These are phyloP conservation scores for Paramecium biaurelia DNA, from an alignment of 73 alveolate genomes.

Conservation along the genomic window DNA sequence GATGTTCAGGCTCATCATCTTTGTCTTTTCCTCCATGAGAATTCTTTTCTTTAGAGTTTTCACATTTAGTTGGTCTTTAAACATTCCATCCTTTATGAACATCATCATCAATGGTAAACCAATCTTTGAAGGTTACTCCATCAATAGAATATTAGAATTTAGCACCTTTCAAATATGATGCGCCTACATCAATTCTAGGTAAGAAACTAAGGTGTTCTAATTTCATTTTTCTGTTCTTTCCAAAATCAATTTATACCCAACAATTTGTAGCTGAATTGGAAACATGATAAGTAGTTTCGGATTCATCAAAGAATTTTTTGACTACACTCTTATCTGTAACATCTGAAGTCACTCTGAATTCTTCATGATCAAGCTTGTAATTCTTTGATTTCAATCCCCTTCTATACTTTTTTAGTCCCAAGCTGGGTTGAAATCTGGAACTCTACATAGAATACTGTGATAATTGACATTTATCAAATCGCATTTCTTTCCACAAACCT, in stretches of 20 bases:
- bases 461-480: neutral
- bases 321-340: neutral
- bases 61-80: neutral
- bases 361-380: neutral
- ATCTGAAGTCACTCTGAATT: neutral
- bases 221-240: neutral
- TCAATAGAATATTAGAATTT: constrained; percentile 49
- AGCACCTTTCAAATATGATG: constrained; percentile 44
- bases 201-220: neutral
- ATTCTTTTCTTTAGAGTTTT: neutral
- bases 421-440: constrained; percentile 14
- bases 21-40: neutral
- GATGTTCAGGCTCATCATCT: constrained; percentile 5
- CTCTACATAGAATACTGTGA: neutral
- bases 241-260: constrained; percentile 25
- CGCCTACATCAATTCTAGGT: constrained; percentile 33
- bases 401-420: neutral
- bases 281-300: neutral
- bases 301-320: neutral
- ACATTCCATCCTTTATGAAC: constrained; percentile 56
- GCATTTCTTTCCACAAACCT: constrained; percentile 1
- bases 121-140: constrained; percentile 40
- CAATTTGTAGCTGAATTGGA: constrained; percentile 12
- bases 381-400: neutral
- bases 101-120: constrained; percentile 26